Evolutionary conservation across 768 basidiomycete species (phyloP), one percentile per base, ranked within the genome.

Genomic region (Leccinum incarnatum): DNA sequence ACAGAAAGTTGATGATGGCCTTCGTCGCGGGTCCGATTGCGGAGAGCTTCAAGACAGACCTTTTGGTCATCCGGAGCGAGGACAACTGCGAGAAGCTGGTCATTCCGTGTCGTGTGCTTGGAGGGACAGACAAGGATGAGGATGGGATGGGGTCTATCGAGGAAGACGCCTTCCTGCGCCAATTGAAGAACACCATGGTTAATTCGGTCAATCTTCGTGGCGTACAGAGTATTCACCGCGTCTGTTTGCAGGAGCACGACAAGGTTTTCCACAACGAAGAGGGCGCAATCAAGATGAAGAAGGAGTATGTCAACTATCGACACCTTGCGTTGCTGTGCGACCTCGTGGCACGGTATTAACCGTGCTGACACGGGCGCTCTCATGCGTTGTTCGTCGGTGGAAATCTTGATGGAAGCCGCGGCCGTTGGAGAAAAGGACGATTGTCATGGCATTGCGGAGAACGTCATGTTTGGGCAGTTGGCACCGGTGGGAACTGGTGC

Each of bases 401-500:
- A 99, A 72, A 98, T 98, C 67, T 75, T 99, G 56, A 95, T 98
- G 89, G 97, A 99, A 72, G 97, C 97, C 0, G 97, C 97, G 1
- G 95, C 96, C 1, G 90, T 95, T 23, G 97, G 97, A 55, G 96
- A 98, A 78, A 93, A 94, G 74, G 97, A 98, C 63, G 96, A 98
- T 65, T 99, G 97, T 71, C 93, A 93, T 55, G 97, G 96, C 47
- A 87, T 99, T 32, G 97, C 97, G n/a, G 96, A 98, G 80, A 98
- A 98, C 68, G 94, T 99, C 45, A 87, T 99, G 82, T 93, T 99
- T 66, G 97, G 97, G 15, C 97, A 98, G 76, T 91, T 98, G 85
- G 95, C 96, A n/a, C 95, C 95, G 1, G 98, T 99, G 95, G 97
- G 97, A 53, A 98, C 97, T 0, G 97, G 97, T 12, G 84, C 93